These are phyloP conservation scores for Orobanche coerulescens DNA, from an alignment of 257 asterid genomes.

Conservation along the genomic window DNA sequence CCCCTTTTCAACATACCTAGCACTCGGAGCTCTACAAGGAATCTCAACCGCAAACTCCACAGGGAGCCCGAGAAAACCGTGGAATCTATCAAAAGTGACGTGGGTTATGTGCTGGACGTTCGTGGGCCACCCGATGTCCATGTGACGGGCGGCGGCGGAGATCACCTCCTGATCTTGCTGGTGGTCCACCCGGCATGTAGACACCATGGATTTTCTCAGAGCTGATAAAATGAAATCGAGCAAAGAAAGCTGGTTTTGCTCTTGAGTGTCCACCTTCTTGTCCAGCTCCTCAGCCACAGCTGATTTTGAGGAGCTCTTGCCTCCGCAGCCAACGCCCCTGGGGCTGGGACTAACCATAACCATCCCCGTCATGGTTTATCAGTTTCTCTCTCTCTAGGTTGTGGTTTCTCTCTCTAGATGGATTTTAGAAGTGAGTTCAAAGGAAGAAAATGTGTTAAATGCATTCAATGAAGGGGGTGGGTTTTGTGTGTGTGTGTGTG, in stretches of 20 bases:
- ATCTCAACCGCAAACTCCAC: constrained; percentile 84
- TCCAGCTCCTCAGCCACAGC: constrained; percentile 34
- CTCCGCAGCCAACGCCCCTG: constrained; percentile 50
- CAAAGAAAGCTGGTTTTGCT: constrained; percentile 55
- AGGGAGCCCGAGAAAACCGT: constrained; percentile 90
- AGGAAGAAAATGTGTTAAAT: neutral
- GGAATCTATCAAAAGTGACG: constrained; percentile 90
- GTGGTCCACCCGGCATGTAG: constrained; percentile 66
- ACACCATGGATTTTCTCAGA: constrained; percentile 81
- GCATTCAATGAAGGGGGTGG: constrained; percentile 30
- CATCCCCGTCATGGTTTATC: constrained; percentile 48
- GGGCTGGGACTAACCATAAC: constrained; percentile 77
- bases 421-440: neutral
- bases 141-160: constrained; percentile 58
- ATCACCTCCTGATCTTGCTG: constrained; percentile 48
- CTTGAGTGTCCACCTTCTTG: constrained; percentile 35
- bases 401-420: constrained; percentile 20
- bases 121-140: constrained; percentile 98
- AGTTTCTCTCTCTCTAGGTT: constrained; percentile 7
- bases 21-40: constrained; percentile 86
- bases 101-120: constrained; percentile 85
- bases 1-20: constrained; percentile 44
- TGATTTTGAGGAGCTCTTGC: constrained; percentile 42
- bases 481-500: too few species aligned
- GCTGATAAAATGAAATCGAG: constrained; percentile 68